Evolutionary conservation across 495 filamentous ascomycete genomes (phyloP).

Genomic region (Amniculicola lignicola): DNA sequence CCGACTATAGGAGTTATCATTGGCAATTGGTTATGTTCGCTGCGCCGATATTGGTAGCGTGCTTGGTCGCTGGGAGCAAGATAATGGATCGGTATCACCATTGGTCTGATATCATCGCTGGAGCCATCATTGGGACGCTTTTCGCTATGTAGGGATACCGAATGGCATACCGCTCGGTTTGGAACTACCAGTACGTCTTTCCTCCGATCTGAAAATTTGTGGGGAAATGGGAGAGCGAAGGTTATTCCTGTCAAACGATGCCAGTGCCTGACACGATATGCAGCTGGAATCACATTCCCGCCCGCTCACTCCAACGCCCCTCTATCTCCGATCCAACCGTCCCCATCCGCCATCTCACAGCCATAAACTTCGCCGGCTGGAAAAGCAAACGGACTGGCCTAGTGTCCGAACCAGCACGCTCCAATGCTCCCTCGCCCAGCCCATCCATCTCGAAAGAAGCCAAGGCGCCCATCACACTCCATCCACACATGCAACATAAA

Average conservation of each 20-base stretch:
- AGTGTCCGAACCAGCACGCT: background rate
- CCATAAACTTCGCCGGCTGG: constrained; percentile 1
- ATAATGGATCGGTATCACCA: constrained; percentile 47
- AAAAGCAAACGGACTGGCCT: too few relatives aligned
- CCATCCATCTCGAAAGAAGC: background rate
- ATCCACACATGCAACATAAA: too few relatives aligned
- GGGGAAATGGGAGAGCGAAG: too few relatives aligned
- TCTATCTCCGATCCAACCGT: background rate
- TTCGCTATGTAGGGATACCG: constrained; percentile 57
- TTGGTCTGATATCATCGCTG: constrained; percentile 59
- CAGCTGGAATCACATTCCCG: background rate
- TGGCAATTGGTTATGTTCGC: constrained; percentile 45
- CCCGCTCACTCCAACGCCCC: background rate
- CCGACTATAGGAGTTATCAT: too few relatives aligned
- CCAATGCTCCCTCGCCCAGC: background rate
- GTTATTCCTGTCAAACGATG: too few relatives aligned
- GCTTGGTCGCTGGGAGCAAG: constrained; percentile 15
- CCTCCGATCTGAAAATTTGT: background rate
- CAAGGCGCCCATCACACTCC: too few relatives aligned
- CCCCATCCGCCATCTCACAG: background rate
- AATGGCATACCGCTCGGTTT: constrained; percentile 47
- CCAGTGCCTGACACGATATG: too few relatives aligned
- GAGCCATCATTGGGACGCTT: constrained; percentile 55
- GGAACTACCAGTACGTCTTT: background rate
- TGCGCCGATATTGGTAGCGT: constrained; percentile 42